Percentiles rank a stretch among this genome's conserved stretches.
phyloP scores from a whole-genome alignment of 495 filamentous ascomycete species.

The Amphirosellinia nigrospora region DNA sequence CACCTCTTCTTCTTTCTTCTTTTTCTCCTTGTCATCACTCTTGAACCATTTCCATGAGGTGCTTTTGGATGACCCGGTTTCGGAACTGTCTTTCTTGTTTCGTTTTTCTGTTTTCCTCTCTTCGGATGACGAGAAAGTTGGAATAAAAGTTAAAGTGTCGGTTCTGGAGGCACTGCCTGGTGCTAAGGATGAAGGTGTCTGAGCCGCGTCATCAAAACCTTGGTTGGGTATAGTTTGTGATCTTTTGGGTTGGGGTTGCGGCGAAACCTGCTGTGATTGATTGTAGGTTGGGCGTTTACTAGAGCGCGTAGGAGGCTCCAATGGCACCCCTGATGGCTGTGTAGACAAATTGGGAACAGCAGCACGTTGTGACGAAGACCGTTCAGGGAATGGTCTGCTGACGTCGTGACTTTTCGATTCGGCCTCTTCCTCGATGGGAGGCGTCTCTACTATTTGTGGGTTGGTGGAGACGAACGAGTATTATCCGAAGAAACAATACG shows the following conservation, averaged over 20 bases:
- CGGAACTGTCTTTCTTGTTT: conserved; percentile 67
- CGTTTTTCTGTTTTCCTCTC: conserved; percentile 69
- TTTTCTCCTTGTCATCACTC: conserved; percentile 66
- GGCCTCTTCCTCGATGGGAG: conserved; percentile 56
- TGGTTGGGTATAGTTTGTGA: conserved; percentile 37
- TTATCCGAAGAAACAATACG: conserved; percentile 32
- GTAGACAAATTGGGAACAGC: conserved; percentile 31
- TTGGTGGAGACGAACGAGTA: conserved; percentile 43
- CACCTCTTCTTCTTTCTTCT: conserved; percentile 61
- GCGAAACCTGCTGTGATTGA: conserved; percentile 38
- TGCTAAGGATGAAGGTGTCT: conserved; percentile 69
- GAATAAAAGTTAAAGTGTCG: conserved; percentile 82
- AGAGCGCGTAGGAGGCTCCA: conserved; percentile 56
- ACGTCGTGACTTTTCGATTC: conserved; percentile 29
- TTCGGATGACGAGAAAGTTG: conserved; percentile 68
- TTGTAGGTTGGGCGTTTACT: conserved; percentile 50
- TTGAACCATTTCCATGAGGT: conserved; percentile 52
- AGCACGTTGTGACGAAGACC: conserved; percentile 60
- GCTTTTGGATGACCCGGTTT: conserved; percentile 46
- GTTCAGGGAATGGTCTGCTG: conserved; percentile 50
- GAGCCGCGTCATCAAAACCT: conserved; percentile 66
- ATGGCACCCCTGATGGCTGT: conserved; percentile 28
- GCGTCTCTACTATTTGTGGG: conserved; percentile 75
- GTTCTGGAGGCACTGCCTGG: conserved; percentile 71
- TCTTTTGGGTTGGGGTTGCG: conserved; percentile 32